phyloP scores from a whole-genome alignment of 768 basidiomycete species.

The Suillus placidus region DNA sequence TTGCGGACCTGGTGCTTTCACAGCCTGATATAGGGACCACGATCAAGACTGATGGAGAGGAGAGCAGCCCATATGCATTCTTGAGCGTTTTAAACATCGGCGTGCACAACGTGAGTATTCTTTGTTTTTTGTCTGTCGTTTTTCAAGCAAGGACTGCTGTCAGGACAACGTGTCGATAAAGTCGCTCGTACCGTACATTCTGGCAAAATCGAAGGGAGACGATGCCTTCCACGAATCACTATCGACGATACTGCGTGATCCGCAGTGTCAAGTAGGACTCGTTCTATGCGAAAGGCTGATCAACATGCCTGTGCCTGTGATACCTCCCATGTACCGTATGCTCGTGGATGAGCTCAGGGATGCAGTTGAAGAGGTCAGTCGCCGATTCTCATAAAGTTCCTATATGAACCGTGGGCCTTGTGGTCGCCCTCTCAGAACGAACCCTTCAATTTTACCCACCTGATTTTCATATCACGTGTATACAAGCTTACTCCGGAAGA shows the following conservation, averaged over 20 bases:
- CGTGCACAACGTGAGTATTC: constrained; percentile 55
- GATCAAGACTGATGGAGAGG: constrained; percentile 77
- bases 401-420: neutral
- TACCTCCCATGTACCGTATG: constrained; percentile 93
- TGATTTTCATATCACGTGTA: constrained; percentile 74
- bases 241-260: constrained; percentile 26
- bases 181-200: constrained; percentile 69
- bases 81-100: constrained; percentile 83
- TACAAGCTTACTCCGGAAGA: constrained; percentile 77
- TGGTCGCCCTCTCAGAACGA: constrained; percentile 42
- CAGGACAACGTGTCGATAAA: constrained; percentile 75
- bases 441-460: constrained; percentile 73
- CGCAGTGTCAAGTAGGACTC: constrained; percentile 68
- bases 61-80: constrained; percentile 80
- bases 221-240: constrained; percentile 55
- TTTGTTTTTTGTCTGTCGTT: constrained; percentile 6
- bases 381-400: constrained; percentile 3
- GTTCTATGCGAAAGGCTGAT: constrained; percentile 87
- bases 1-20: constrained; percentile 77
- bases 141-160: neutral
- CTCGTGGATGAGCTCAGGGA: constrained; percentile 79
- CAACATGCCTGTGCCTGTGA: constrained; percentile 94
- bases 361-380: constrained; percentile 65
- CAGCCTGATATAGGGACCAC: constrained; percentile 83
- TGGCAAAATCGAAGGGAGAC: constrained; percentile 57